Base-by-base conservation (phyloP, 2,329 filamentous ascomycete species). In the Bertia moriformis region DNA sequence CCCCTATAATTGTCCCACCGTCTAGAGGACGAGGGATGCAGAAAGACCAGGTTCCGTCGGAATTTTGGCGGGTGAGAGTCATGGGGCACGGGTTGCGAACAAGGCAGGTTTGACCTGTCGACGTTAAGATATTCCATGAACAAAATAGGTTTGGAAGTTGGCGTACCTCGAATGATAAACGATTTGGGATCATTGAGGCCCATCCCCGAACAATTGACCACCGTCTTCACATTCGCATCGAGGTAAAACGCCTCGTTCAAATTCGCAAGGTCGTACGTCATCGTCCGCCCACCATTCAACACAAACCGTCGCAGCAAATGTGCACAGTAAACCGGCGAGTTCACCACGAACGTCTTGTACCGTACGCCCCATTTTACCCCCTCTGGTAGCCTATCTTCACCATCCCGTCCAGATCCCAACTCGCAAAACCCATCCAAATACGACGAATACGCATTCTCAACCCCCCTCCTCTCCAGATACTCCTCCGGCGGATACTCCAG, bases 171-270 rank as follows among this genome's bases (percentile, higher is more conserved):
- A 37, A 65, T 66, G 29, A 63, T 57, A 41, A 62, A 64, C 2
- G 51, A 52, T 39, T 55, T 57, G 2, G 55, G 50, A 49, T 66
- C 63, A 1, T 44, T 47, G 44, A 66, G 59, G 3, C 62, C 62
- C 42, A 54, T 42, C 1, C 63, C 63, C 1, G 60, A 62, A 43
- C 61, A 64, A 46, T 66, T 66, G 0, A 66, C 55, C 17, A 65
- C 58, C 1, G 56, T 56, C 39, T 40, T 47, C 1, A 61, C 54
- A 44, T 52, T 49, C 1, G 15, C 35, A 2, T 48, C 52, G 13
- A 64, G 37, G 22, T 51, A 44, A 40, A 65, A 63, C 4, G 55
- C 62, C 42, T 64, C 60, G 19, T 45, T 46, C 27, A 49, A 37
- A 44, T 49, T 47, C 2, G 41, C 47, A 4, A 58, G 39, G 2